Percentiles rank a stretch among this genome's conserved stretches.
phyloP scores from a whole-genome alignment of 345 rosid species.

The Bruguiera gymnorhiza region DNA sequence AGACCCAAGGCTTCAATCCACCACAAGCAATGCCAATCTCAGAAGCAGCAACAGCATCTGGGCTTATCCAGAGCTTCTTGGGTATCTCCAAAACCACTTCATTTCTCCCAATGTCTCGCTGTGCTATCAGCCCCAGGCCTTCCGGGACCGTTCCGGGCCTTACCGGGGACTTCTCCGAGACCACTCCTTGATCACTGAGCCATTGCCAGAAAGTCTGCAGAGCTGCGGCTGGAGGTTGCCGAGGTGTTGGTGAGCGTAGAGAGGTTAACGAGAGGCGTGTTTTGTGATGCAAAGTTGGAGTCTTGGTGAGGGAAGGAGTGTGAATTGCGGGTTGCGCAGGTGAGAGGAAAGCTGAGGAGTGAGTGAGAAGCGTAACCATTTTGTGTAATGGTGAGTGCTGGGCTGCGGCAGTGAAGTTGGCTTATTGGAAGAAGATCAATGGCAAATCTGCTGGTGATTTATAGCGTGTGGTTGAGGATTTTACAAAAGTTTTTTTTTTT shows the following conservation, averaged over 20 bases:
- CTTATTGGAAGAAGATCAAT: background rate
- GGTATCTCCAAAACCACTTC: conserved; percentile 91
- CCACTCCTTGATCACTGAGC: conserved; percentile 60
- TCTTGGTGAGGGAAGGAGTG: conserved; percentile 15
- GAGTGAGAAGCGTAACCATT: conserved; percentile 31
- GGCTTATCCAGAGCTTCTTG: conserved; percentile 77
- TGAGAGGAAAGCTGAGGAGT: conserved; percentile 14
- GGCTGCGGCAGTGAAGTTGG: background rate
- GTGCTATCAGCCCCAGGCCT: conserved; percentile 82
- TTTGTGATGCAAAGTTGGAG: conserved; percentile 22
- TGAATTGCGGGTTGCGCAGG: conserved; percentile 16
- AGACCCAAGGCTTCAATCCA: conserved; percentile 84
- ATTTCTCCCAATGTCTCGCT: conserved; percentile 61
- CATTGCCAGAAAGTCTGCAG: conserved; percentile 78
- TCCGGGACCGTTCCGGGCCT: conserved; percentile 56
- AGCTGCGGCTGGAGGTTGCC: background rate
- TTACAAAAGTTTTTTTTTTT: too few relatives aligned
- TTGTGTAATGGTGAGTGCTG: background rate
- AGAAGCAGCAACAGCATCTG: conserved; percentile 67
- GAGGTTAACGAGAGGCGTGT: conserved; percentile 24
- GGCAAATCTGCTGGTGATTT: too few relatives aligned
- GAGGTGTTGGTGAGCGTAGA: conserved; percentile 6
- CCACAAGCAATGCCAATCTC: conserved; percentile 69
- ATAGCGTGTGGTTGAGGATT: too few relatives aligned
- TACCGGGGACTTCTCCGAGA: conserved; percentile 54